Evolutionary conservation across 169 alveolate genomes (phyloP).

Genomic region (Perkinsus olseni): DNA sequence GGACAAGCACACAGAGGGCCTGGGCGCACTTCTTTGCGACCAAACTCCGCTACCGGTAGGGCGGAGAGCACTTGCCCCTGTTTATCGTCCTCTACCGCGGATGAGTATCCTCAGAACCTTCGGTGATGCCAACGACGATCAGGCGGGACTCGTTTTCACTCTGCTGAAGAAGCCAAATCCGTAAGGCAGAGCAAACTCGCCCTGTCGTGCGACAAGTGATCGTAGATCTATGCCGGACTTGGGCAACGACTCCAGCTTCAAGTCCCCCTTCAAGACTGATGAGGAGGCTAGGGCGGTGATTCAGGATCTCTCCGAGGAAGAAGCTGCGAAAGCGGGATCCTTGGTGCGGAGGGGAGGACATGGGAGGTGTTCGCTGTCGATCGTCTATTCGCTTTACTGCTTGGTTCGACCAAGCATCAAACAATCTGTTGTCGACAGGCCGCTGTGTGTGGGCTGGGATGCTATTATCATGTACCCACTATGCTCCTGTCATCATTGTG

Average conservation of each 20-base stretch:
- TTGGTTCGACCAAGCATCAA: too few species aligned
- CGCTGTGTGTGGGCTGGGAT: too few species aligned
- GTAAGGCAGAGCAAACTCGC: too few species aligned
- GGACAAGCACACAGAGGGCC: neutral
- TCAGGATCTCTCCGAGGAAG: neutral
- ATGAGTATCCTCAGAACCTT: neutral
- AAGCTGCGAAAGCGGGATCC: neutral
- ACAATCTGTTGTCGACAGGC: too few species aligned
- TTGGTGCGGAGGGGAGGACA: neutral
- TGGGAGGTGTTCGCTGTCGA: neutral
- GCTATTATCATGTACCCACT: too few species aligned
- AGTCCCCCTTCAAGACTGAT: neutral
- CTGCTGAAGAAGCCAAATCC: neutral
- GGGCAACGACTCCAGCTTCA: neutral
- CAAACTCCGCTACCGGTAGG: neutral
- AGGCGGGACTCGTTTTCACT: neutral
- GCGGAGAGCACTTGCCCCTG: neutral
- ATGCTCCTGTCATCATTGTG: too few species aligned
- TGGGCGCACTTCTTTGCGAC: constrained; percentile 2
- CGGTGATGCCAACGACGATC: neutral
- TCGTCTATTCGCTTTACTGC: too few species aligned
- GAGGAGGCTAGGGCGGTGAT: neutral
- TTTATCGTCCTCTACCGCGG: neutral
- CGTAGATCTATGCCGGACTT: neutral
- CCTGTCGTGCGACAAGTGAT: too few species aligned